These are phyloP conservation scores for Coffea canephora DNA, from an alignment of 257 asterid genomes.

Conservation along the genomic window DNA sequence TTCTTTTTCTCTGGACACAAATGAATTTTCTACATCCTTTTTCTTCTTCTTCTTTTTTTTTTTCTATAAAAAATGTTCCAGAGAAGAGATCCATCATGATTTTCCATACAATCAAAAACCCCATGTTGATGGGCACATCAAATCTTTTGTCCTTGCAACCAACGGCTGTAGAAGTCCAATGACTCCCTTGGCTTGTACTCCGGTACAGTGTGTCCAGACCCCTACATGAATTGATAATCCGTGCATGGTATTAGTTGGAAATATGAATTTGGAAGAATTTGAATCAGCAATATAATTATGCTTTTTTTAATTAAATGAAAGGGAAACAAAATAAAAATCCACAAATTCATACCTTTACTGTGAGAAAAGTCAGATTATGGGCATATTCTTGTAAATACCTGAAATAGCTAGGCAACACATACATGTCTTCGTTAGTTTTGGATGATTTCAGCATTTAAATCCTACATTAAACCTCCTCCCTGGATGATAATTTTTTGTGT, in stretches of 20 bases:
- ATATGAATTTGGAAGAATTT: background rate
- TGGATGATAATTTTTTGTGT: no score
- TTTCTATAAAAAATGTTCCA: no score
- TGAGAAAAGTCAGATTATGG: constrained; percentile 46
- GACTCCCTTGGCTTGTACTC: constrained; percentile 62
- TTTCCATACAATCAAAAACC: no score
- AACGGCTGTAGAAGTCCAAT: constrained; percentile 43
- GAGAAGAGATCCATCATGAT: no score
- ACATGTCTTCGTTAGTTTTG: background rate
- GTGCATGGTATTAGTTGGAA: background rate
- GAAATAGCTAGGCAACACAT: constrained; percentile 11
- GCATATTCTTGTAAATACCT: constrained; percentile 48
- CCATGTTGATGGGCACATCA: background rate
- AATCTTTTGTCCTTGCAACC: constrained; percentile 37
- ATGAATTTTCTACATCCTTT: no score
- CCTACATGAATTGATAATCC: constrained; percentile 22
- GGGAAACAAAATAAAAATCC: background rate
- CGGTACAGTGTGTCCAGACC: constrained; percentile 65
- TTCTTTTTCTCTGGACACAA: no score
- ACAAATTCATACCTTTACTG: constrained; percentile 45
- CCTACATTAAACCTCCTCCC: no score
- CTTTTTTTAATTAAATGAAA: background rate
- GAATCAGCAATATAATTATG: background rate
- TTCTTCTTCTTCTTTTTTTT: no score
- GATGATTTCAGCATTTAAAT: no score